phyloP scores from a whole-genome alignment of 805 yeast genomes.

The Grigorovia jiainica region DNA sequence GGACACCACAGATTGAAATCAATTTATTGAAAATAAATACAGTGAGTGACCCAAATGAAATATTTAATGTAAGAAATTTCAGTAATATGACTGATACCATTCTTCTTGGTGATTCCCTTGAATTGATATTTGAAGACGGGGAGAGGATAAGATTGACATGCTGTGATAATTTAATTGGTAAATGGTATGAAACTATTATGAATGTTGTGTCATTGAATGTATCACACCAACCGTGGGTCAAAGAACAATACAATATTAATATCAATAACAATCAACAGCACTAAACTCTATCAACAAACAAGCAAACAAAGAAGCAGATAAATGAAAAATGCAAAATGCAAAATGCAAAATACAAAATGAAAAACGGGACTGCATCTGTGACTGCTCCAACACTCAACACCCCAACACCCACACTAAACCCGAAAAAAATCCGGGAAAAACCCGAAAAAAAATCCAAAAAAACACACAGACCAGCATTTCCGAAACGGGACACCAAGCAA shows the following conservation, averaged over 20 bases:
- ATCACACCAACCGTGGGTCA: slow-evolving; percentile 58
- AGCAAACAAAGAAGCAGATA: too few relatives aligned
- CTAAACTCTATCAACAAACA: too few relatives aligned
- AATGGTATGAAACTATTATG: slow-evolving; percentile 57
- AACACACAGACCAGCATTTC: too few relatives aligned
- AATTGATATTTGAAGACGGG: slow-evolving; percentile 64
- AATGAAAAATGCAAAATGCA: too few relatives aligned
- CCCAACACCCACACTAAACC: not conserved
- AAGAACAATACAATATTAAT: too few relatives aligned
- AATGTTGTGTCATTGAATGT: slow-evolving; percentile 45
- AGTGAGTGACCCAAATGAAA: slow-evolving; percentile 27
- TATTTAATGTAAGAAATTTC: slow-evolving; percentile 41
- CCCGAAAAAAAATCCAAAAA: too few relatives aligned
- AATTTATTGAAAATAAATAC: slow-evolving; percentile 58
- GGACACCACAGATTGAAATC: slow-evolving; percentile 62
- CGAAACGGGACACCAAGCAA: not conserved
- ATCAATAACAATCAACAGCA: too few relatives aligned
- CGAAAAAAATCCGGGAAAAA: not conserved
- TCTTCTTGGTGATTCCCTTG: slow-evolving; percentile 62
- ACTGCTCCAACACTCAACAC: not conserved
- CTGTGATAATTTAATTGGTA: slow-evolving; percentile 40
- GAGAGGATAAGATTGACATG: slow-evolving; percentile 74
- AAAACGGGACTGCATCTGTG: too few relatives aligned
- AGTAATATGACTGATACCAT: slow-evolving; percentile 46
- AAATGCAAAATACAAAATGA: too few relatives aligned